These are phyloP conservation scores for Leccinum disarticulatum DNA, from an alignment of 768 basidiomycete genomes.

Conservation along the genomic window DNA sequence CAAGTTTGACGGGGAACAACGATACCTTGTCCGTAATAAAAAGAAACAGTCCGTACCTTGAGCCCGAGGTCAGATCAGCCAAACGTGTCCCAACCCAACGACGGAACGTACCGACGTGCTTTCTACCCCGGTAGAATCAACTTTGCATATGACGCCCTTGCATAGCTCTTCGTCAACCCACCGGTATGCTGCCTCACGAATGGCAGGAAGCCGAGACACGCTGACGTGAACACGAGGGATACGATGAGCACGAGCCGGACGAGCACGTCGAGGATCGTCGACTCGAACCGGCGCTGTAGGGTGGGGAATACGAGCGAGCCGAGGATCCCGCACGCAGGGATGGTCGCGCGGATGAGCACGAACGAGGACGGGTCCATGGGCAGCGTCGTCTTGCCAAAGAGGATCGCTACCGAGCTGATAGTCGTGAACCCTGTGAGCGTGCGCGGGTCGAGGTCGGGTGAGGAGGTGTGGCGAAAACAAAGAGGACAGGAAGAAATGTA, in stretches of 20 bases:
- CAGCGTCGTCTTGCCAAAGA: slow-evolving; percentile 91
- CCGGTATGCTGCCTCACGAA: slow-evolving; percentile 58
- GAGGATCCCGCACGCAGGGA: slow-evolving; percentile 72
- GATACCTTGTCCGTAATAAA: slow-evolving; percentile 86
- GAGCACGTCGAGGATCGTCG: slow-evolving; percentile 69
- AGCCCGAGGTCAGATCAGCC: not conserved
- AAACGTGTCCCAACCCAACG: not conserved
- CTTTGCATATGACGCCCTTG: slow-evolving; percentile 83
- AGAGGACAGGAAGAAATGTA: slow-evolving; percentile 31
- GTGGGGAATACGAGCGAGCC: slow-evolving; percentile 80
- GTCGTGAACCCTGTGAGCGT: slow-evolving; percentile 74
- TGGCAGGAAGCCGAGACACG: slow-evolving; percentile 74
- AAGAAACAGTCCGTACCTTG: slow-evolving; percentile 65
- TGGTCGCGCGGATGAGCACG: slow-evolving; percentile 74
- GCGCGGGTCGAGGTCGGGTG: too few species aligned
- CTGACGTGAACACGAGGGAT: slow-evolving; percentile 71
- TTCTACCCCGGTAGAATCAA: slow-evolving; percentile 86
- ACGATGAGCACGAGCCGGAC: slow-evolving; percentile 65
- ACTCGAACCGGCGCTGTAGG: slow-evolving; percentile 61
- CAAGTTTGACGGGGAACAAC: not conserved
- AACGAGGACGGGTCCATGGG: slow-evolving; percentile 77
- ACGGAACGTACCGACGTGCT: slow-evolving; percentile 68
- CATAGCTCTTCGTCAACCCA: slow-evolving; percentile 77
- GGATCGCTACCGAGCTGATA: slow-evolving; percentile 85
- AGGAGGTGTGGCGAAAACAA: not conserved